A percentile compares a stretch with the other conserved stretches of the same genome.
Conservation (phyloP, 768 basidiomycete genomes). For the Gyrodon lividus region DNA sequence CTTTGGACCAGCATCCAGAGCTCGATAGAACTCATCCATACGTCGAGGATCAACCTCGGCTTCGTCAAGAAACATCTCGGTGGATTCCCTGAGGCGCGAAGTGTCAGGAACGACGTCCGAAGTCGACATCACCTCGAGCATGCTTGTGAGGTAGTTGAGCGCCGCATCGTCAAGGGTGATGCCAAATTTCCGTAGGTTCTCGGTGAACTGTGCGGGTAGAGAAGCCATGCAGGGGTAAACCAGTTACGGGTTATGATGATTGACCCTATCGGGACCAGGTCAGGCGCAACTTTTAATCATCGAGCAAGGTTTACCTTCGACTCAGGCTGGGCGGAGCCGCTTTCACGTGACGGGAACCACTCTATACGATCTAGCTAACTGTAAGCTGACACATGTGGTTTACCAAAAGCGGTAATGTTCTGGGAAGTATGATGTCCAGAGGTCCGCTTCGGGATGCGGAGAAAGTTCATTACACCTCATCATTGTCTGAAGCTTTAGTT, state of each 20-base stretch:
- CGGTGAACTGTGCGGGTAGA: conserved; percentile 1
- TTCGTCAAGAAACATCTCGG: conserved; percentile 13
- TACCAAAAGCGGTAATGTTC: too few relatives aligned
- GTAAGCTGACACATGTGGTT: too few relatives aligned
- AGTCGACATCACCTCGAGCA: conserved; percentile 9
- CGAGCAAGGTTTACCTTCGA: neutral
- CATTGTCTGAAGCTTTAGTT: too few relatives aligned
- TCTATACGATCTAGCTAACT: too few relatives aligned
- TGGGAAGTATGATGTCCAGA: too few relatives aligned
- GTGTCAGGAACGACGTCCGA: neutral
- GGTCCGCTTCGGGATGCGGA: too few relatives aligned
- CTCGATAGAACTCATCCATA: conserved; percentile 8
- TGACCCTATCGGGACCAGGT: neutral
- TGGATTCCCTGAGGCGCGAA: neutral
- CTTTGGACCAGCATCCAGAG: neutral
- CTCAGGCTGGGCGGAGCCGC: neutral
- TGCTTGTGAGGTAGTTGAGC: conserved; percentile 10
- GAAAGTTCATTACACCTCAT: too few relatives aligned
- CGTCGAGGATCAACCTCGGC: conserved; percentile 6
- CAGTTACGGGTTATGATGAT: neutral
- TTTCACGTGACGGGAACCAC: neutral
- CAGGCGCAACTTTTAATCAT: neutral
- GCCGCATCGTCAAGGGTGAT: conserved; percentile 9
- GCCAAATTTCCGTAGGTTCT: conserved; percentile 4
- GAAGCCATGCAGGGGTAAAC: neutral